Percentiles rank a stretch among this genome's conserved stretches.
phyloP scores from a whole-genome alignment of 2,329 filamentous ascomycete genomes.

The Dendryphion nanum region DNA sequence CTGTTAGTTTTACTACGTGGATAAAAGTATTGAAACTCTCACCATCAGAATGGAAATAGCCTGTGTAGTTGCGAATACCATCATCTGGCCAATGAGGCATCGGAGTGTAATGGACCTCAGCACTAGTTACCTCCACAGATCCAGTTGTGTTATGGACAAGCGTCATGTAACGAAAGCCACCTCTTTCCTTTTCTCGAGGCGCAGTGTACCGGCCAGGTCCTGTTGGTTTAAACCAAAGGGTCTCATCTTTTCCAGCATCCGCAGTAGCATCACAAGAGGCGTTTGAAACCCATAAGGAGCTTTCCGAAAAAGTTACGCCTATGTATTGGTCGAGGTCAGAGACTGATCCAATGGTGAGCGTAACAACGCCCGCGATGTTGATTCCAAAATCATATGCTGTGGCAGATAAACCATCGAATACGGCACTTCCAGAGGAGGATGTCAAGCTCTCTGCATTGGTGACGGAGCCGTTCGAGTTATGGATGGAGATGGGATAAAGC shows the following conservation, averaged over 20 bases:
- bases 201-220: constrained; percentile 43
- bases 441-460: constrained; percentile 33
- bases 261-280: constrained; percentile 47
- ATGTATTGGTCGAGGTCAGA: constrained; percentile 40
- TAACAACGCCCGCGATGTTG: constrained; percentile 44
- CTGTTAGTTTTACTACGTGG: background rate
- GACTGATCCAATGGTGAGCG: constrained; percentile 33
- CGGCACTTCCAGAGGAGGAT: constrained; percentile 24
- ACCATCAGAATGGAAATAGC: constrained; percentile 45
- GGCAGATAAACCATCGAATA: constrained; percentile 37
- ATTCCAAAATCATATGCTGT: constrained; percentile 44
- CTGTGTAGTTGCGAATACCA: constrained; percentile 36
- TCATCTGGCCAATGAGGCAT: constrained; percentile 43
- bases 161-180: constrained; percentile 49
- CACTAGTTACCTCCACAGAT: constrained; percentile 35
- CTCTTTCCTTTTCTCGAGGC: constrained; percentile 42
- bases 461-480: constrained; percentile 41
- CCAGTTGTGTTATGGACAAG: constrained; percentile 46
- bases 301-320: constrained; percentile 44
- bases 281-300: constrained; percentile 50
- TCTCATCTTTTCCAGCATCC: constrained; percentile 48
- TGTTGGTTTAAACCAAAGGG: constrained; percentile 48
- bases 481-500: constrained; percentile 35
- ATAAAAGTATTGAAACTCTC: constrained; percentile 1
- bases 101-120: constrained; percentile 46